phyloP scores from a whole-genome alignment of 1,284 basidiomycete species.

The Cutaneotrichosporon cavernicola region DNA sequence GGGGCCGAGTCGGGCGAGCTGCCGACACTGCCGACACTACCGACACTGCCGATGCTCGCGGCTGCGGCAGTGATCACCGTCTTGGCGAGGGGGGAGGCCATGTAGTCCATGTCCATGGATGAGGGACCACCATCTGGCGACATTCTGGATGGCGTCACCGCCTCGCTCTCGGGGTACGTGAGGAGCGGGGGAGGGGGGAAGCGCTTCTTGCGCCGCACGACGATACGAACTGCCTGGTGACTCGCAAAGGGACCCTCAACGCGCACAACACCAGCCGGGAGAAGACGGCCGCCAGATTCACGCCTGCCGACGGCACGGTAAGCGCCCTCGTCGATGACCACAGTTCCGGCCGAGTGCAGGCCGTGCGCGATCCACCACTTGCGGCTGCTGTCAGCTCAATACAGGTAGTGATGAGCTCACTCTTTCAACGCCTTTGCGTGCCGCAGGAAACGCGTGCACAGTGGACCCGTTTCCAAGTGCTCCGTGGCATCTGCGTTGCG shows the following conservation, averaged over 20 bases:
- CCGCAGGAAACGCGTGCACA: constrained; percentile 85
- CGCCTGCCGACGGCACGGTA: constrained; percentile 77
- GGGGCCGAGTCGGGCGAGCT: constrained; percentile 21
- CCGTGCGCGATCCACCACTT: constrained; percentile 97
- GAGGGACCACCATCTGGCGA: constrained; percentile 10
- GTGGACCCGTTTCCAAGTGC: constrained; percentile 45
- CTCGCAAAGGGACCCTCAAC: constrained; percentile 88
- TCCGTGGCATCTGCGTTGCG: constrained; percentile 34
- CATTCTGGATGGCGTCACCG: constrained; percentile 21
- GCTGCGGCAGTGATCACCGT: neutral
- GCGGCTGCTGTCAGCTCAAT: constrained; percentile 52
- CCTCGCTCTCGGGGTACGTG: constrained; percentile 37
- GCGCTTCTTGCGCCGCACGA: constrained; percentile 58
- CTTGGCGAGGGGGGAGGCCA: constrained; percentile 13
- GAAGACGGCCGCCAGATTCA: constrained; percentile 82
- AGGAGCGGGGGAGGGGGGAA: constrained; percentile 39
- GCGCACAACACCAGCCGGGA: constrained; percentile 84
- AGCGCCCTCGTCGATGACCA: constrained; percentile 80
- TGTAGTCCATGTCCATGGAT: constrained; percentile 13
- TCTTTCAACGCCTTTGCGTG: constrained; percentile 74
- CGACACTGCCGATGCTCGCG: constrained; percentile 17
- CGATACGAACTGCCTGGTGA: constrained; percentile 86
- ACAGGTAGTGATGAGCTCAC: constrained; percentile 21
- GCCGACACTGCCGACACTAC: constrained; percentile 4
- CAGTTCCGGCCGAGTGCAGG: constrained; percentile 77